These are phyloP conservation scores for Malus hybrid DNA, from an alignment of 331 rosid genomes.

Conservation along the genomic window DNA sequence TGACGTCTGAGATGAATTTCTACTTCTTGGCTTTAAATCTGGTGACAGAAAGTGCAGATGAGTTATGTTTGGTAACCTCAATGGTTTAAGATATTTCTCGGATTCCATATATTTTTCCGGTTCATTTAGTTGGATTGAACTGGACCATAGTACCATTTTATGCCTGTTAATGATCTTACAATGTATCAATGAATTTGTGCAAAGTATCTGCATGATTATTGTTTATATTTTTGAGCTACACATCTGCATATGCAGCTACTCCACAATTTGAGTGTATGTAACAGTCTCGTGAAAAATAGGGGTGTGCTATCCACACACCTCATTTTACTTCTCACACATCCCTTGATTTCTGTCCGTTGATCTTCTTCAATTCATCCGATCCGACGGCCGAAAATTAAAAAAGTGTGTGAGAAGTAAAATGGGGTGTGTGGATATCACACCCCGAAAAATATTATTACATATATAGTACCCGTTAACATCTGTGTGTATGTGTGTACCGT, in stretches of 20 bases:
- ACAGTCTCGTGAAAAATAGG: neutral
- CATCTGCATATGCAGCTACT: neutral
- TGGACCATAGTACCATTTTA: neutral
- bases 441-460: neutral
- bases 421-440: no score
- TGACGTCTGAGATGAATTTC: neutral
- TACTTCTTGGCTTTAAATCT: neutral
- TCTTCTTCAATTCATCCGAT: no score
- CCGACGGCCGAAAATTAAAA: no score
- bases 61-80: neutral
- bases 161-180: neutral
- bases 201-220: neutral
- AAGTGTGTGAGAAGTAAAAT: no score
- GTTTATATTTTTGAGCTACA: neutral
- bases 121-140: neutral
- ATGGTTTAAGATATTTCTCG: neutral
- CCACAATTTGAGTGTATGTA: neutral
- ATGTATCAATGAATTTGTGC: neutral
- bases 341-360: no score
- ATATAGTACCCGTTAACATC: neutral
- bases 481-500: neutral
- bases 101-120: neutral
- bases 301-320: no score
- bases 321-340: no score
- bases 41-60: neutral